These are phyloP conservation scores for Beauveria medogensis DNA, from an alignment of 2,329 filamentous ascomycete genomes.

Conservation along the genomic window DNA sequence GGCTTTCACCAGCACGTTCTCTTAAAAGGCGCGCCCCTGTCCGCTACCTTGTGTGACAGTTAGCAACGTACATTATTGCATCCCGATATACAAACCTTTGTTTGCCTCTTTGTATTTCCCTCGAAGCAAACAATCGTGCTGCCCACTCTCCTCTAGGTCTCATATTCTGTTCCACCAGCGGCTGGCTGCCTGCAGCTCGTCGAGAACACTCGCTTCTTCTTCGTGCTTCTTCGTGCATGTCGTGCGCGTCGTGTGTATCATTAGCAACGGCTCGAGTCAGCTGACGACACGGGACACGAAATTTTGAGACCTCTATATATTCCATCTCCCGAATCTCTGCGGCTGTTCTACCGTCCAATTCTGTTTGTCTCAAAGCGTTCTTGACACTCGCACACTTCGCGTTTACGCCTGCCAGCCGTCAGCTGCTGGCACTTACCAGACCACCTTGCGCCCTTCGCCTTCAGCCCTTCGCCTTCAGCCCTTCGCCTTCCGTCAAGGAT, in stretches of 20 bases:
- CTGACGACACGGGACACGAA: background rate
- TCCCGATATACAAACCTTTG: background rate
- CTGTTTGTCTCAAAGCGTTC: background rate
- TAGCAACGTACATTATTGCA: background rate
- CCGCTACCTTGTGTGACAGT: background rate
- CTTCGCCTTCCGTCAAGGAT: background rate
- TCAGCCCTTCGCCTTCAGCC: background rate
- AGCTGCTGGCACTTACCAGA: slow-evolving; percentile 5
- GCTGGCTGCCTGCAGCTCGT: background rate
- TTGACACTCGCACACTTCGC: background rate
- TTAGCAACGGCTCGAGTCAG: background rate
- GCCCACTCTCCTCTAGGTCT: background rate
- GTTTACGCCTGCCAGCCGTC: background rate
- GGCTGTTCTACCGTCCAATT: background rate
- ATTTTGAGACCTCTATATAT: background rate
- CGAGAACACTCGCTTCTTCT: background rate
- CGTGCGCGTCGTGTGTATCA: background rate
- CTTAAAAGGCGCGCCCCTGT: slow-evolving; percentile 4
- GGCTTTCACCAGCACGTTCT: slow-evolving; percentile 2
- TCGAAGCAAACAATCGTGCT: background rate
- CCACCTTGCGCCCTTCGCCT: background rate
- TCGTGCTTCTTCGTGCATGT: background rate
- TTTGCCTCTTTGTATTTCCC: background rate
- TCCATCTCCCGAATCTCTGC: background rate
- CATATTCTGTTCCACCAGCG: background rate